phyloP scores from a whole-genome alignment of 441 rosid genomes.

The Arabidopsis lyrata region DNA sequence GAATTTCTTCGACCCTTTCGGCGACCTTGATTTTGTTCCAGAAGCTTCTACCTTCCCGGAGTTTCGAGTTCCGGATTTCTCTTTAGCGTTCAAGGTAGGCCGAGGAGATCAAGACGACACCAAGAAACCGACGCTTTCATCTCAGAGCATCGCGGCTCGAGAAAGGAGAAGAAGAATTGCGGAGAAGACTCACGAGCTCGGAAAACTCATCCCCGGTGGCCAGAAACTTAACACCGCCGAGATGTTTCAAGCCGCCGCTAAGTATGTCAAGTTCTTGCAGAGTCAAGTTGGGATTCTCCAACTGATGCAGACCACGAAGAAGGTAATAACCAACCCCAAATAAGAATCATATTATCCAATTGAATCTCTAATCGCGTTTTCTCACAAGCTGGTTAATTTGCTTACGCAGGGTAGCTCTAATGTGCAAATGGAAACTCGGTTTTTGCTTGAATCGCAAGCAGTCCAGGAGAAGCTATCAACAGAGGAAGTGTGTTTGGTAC shows the following conservation, averaged over 20 bases:
- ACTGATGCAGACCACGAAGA: slow-evolving; percentile 43
- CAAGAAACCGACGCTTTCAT: slow-evolving; percentile 51
- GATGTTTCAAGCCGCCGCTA: slow-evolving; percentile 84
- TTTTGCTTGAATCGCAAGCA: slow-evolving; percentile 54
- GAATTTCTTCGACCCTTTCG: slow-evolving; percentile 16
- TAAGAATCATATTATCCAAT: not conserved
- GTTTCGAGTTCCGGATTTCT: slow-evolving; percentile 28
- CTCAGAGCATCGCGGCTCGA: slow-evolving; percentile 83
- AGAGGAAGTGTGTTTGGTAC: slow-evolving; percentile 65
- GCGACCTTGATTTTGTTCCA: slow-evolving; percentile 22
- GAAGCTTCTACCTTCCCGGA: slow-evolving; percentile 33
- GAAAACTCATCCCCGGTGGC: slow-evolving; percentile 87
- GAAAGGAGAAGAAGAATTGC: slow-evolving; percentile 85
- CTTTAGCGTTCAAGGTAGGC: slow-evolving; percentile 33
- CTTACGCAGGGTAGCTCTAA: slow-evolving; percentile 40
- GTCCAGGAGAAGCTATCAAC: slow-evolving; percentile 69
- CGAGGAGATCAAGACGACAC: slow-evolving; percentile 27
- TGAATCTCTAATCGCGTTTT: not conserved
- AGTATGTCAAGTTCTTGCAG: slow-evolving; percentile 77
- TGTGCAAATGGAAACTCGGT: slow-evolving; percentile 36
- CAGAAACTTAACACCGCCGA: slow-evolving; percentile 87
- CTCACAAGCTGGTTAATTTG: slow-evolving; percentile 20
- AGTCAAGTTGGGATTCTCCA: slow-evolving; percentile 70
- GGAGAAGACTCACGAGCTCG: slow-evolving; percentile 79
- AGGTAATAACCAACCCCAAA: slow-evolving; percentile 31